Conservation (phyloP, 1,284 basidiomycete genomes). For the Ceratobasidium sp. region DNA sequence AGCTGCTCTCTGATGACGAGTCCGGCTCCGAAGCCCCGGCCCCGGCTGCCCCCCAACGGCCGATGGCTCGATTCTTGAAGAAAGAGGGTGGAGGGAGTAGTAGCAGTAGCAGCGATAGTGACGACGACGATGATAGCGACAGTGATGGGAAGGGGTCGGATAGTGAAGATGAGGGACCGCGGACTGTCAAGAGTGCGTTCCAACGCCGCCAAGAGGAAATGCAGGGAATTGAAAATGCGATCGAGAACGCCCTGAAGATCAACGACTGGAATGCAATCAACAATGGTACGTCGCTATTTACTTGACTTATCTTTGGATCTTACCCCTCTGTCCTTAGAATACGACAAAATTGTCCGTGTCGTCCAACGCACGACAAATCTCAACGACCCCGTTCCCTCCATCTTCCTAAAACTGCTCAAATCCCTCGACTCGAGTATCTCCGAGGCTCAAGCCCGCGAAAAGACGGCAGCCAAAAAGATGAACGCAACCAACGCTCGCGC, state of each 20-base stretch:
- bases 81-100: slow-evolving; percentile 64
- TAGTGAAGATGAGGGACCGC: slow-evolving; percentile 75
- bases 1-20: slow-evolving; percentile 84
- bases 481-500: slow-evolving; percentile 95
- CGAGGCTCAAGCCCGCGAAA: slow-evolving; percentile 81
- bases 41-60: slow-evolving; percentile 63
- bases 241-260: slow-evolving; percentile 96
- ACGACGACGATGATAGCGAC: slow-evolving; percentile 52
- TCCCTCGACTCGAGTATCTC: slow-evolving; percentile 85
- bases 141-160: slow-evolving; percentile 70
- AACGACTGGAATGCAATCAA: slow-evolving; percentile 97
- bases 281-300: slow-evolving; percentile 69
- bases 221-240: slow-evolving; percentile 87
- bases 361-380: slow-evolving; percentile 90
- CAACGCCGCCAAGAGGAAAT: slow-evolving; percentile 91
- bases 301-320: background rate
- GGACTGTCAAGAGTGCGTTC: slow-evolving; percentile 85
- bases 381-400: slow-evolving; percentile 87
- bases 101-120: slow-evolving; percentile 64
- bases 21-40: slow-evolving; percentile 54
- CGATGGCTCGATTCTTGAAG: slow-evolving; percentile 78
- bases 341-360: slow-evolving; percentile 94
- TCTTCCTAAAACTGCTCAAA: slow-evolving; percentile 84
- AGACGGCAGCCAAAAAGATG: slow-evolving; percentile 91
- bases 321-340: slow-evolving; percentile 71